phyloP scores from a whole-genome alignment of 2,329 filamentous ascomycete species.

The Alternaria alternata region DNA sequence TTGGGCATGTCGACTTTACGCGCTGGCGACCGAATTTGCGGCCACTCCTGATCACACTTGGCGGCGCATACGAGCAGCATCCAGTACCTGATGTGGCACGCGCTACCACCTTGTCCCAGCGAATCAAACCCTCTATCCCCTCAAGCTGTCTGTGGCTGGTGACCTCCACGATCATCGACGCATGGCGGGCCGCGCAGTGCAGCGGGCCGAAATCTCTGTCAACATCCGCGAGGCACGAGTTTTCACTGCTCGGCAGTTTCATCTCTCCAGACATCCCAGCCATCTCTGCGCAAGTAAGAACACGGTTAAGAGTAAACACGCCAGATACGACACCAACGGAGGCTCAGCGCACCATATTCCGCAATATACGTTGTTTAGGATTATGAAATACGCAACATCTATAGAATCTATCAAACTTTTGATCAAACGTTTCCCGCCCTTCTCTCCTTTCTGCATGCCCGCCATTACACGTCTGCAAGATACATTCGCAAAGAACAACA shows the following conservation, averaged over 20 bases:
- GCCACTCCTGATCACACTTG: conserved; percentile 42
- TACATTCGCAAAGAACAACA: no score
- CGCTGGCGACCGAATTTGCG: conserved; percentile 42
- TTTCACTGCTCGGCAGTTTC: not conserved
- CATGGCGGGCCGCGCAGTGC: conserved; percentile 18
- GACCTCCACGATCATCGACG: conserved; percentile 4
- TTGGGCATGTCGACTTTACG: conserved; percentile 37
- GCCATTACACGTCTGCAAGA: not conserved
- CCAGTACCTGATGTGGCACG: conserved; percentile 27
- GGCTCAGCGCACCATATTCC: not conserved
- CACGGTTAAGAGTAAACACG: not conserved
- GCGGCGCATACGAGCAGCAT: conserved; percentile 36
- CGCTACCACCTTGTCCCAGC: conserved; percentile 11
- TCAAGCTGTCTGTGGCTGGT: conserved; percentile 8
- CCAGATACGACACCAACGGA: not conserved
- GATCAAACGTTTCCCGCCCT: not conserved
- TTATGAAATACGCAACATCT: conserved; percentile 2
- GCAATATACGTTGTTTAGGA: not conserved
- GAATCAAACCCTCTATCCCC: not conserved
- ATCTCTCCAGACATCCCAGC: not conserved
- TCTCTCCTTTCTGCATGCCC: not conserved
- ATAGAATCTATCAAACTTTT: conserved; percentile 18
- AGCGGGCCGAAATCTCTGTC: conserved; percentile 13
- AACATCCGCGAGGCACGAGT: not conserved
- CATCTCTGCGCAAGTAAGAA: not conserved